Percentiles rank a stretch among this genome's conserved stretches.
These are phyloP conservation scores for Hyaloscypha bicolor DNA, from an alignment of 495 filamentous ascomycete genomes.

Conservation along the genomic window DNA sequence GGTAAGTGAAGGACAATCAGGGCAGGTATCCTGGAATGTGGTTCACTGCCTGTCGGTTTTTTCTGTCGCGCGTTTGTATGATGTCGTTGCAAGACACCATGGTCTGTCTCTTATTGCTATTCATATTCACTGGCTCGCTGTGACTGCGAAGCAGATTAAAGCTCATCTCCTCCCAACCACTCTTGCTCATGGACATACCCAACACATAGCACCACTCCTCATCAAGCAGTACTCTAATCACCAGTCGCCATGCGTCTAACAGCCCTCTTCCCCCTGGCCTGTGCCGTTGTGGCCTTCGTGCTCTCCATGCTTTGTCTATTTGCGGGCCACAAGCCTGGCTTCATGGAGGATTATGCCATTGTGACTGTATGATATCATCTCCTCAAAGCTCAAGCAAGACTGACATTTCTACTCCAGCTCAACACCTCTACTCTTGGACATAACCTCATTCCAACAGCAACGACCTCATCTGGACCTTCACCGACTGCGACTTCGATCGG, in stretches of 20 bases:
- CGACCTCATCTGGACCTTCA: conserved; percentile 28
- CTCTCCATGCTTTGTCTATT: conserved; percentile 71
- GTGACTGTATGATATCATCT: conserved; percentile 56
- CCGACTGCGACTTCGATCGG: conserved; percentile 31
- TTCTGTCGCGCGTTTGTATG: conserved; percentile 11
- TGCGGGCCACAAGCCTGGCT: conserved; percentile 61
- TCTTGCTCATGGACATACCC: not conserved
- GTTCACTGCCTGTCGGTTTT: not conserved
- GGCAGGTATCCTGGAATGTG: conserved; percentile 14
- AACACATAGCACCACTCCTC: not conserved
- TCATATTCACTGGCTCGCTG: conserved; percentile 5
- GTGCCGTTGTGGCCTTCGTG: conserved; percentile 61
- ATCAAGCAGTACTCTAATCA: not conserved
- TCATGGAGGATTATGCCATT: conserved; percentile 65
- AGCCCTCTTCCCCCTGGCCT: conserved; percentile 29
- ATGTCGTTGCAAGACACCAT: conserved; percentile 19
- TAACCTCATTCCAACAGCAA: conserved; percentile 42
- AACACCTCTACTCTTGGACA: conserved; percentile 66
- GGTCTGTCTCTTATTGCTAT: not conserved
- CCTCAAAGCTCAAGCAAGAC: conserved; percentile 3
- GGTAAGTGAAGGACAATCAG: conserved; percentile 3
- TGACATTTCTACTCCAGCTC: conserved; percentile 44
- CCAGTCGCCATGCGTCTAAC: conserved; percentile 25
- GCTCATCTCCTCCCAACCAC: not conserved
- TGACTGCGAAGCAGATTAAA: not conserved